Evolutionary conservation across 805 yeast genomes (phyloP), one percentile per base, ranked within the genome.

Genomic region (Saccharomycopsis babjevae): DNA sequence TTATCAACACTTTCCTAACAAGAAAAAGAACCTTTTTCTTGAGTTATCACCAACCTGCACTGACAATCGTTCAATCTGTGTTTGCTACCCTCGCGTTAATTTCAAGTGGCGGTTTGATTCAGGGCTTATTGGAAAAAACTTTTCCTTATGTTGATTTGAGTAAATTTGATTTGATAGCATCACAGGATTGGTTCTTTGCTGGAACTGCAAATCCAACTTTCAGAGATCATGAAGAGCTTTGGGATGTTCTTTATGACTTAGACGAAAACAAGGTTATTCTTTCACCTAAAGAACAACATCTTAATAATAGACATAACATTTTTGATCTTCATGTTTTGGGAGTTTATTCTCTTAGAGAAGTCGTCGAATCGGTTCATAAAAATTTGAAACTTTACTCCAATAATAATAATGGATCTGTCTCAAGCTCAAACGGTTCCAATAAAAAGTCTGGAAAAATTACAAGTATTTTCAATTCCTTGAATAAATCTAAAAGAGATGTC

Each of bases 201-300:
- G 86, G 86, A 16, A 83, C 83, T 39, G 81, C 82, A 61, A 82
- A 83, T 68, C 84, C 85, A 6, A 81, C 83, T 52, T 82, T 82
- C 71, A 79, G 79, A 64, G 69, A 75, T 55, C 82, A 81, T 64
- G 82, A 82, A 52, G 74, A 72, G 56, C 73, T 83, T 68, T 82
- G 84, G 83, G 86, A 82, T 64, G 67, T 82, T 13, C 69, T 82
- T 46, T 79, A 80, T 62, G 84, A 83, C 66, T 69, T 82, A 58
- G 85, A 83, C 64, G 62, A 75, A 11, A 76, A 76, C 39, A 58
- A 63, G 22, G 38, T 63, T 28, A 36, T 61, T 62, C 77, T 76
- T 22, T 56, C 52, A 25, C 32, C 52, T 11, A 46, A 46, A 18
- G 52, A 46, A 22, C 52, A 46, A 22, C 52, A 46, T 46, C 30